phyloP scores from a whole-genome alignment of 2,329 filamentous ascomycete species.

The Helminthosporium solani region DNA sequence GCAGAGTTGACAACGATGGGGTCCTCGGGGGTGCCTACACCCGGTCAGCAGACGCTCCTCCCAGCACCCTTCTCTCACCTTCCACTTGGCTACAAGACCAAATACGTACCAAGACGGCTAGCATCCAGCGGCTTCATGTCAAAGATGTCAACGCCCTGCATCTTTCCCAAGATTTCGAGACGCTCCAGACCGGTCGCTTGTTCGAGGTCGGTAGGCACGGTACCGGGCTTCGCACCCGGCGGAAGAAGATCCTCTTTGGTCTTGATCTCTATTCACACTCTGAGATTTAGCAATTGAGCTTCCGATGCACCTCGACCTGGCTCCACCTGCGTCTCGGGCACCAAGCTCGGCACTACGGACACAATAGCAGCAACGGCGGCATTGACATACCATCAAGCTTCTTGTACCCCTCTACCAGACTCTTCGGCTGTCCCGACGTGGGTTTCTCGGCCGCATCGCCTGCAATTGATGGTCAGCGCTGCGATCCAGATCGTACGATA shows the following conservation, averaged over 20 bases:
- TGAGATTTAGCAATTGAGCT: conserved; percentile 31
- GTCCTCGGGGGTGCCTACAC: conserved; percentile 77
- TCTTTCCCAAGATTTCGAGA: conserved; percentile 98
- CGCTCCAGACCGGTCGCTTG: conserved; percentile 97
- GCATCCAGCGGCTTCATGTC: conserved; percentile 96
- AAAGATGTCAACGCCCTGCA: conserved; percentile 97
- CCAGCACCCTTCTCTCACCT: background rate
- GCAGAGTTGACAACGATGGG: conserved; percentile 85
- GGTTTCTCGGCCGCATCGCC: conserved; percentile 39
- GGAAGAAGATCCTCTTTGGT: conserved; percentile 77
- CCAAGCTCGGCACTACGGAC: conserved; percentile 14
- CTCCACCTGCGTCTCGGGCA: conserved; percentile 3
- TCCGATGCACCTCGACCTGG: background rate
- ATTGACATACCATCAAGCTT: conserved; percentile 47
- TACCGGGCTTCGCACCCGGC: conserved; percentile 78
- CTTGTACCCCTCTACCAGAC: conserved; percentile 43
- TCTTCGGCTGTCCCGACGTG: conserved; percentile 36
- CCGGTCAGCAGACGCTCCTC: conserved; percentile 17
- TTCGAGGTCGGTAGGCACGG: conserved; percentile 89
- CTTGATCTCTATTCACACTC: conserved; percentile 70
- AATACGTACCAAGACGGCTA: conserved; percentile 73
- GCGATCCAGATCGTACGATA: conserved; percentile 28
- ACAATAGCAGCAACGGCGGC: conserved; percentile 10
- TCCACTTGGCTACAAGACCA: background rate
- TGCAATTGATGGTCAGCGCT: conserved; percentile 31